Evolutionary conservation across 2,329 filamentous ascomycete genomes (phyloP), one percentile per base, ranked within the genome.

Genomic region (Fusarium xyrophilum): DNA sequence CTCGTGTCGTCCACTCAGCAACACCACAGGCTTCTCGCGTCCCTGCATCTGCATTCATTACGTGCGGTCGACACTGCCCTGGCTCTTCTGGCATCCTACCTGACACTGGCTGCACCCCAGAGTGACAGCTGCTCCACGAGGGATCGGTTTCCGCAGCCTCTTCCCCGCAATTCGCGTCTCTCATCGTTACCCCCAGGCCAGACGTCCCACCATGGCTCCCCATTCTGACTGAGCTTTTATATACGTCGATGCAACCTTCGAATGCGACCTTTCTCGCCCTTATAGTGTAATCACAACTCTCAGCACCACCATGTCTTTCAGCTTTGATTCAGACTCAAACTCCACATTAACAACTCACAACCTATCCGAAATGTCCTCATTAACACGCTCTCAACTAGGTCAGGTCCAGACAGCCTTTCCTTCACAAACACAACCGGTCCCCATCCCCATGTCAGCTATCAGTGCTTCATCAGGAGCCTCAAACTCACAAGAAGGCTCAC

Each of bases 401-500:
- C 79, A 81, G 63, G 81, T 86, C 57, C 83, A 85, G 71, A 85
- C 84, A 56, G 79, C 77, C 66, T 76, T 84, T 50, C 74, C 77
- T 47, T 68, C 78, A 47, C 80, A 79, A 62, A 71, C 77, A 32
- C 77, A 81, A 63, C 74, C 75, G 50, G 79, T 63, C 23, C 61
- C 80, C 33, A 74, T 84, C 40, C 84, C 86, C 35, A 76, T 80
- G 39, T 88, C 86, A 36, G 83, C 86, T 63, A 80, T 86, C 70
- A 88, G 85, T 79, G 80, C 82, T 57, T 87, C 86, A 21, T 86
- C 86, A 30, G 79, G 84, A 59, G 82, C 86, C 42, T 86, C 86
- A 57, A 85, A 81, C 73, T 86, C 85, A 17, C 82, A 81, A 60
- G 83, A 86, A 70, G 81, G 80, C 62, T 89, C 87, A 7, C 87